phyloP scores from a whole-genome alignment of 176 grass and related monocot species.

The Elymus sibiricus region DNA sequence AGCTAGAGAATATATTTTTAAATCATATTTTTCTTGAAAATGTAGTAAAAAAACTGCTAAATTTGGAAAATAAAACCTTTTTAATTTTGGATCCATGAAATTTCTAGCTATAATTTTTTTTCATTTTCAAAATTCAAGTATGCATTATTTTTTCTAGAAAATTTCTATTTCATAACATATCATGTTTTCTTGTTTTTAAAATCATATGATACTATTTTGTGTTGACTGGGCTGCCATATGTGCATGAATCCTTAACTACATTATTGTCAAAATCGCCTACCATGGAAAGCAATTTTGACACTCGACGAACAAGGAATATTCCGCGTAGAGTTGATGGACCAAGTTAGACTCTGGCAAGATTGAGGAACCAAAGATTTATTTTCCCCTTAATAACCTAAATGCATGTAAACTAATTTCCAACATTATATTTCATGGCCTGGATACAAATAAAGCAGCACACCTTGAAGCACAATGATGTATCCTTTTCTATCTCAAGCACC shows the following conservation, averaged over 20 bases:
- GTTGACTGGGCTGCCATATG: not conserved
- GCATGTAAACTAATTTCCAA: not conserved
- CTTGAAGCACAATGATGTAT: not conserved
- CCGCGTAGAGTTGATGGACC: no score
- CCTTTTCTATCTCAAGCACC: not conserved
- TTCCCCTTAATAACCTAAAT: not conserved
- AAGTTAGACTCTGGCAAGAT: no score
- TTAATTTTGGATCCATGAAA: not conserved
- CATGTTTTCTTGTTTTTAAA: no score
- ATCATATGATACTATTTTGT: not conserved
- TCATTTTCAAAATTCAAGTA: no score
- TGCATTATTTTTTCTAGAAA: not conserved
- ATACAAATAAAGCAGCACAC: not conserved
- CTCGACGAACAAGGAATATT: no score
- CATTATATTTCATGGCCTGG: not conserved
- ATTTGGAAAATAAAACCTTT: not conserved
- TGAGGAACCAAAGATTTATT: no score
- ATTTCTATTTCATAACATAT: not conserved
- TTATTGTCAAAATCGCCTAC: no score
- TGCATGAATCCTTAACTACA: not conserved
- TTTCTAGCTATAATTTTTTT: no score
- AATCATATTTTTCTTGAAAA: no score
- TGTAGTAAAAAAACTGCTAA: not conserved
- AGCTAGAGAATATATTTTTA: not conserved
- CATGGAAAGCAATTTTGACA: no score